Evolutionary conservation across 2,329 filamentous ascomycete genomes (phyloP).

Genomic region (Xylaria sp.): DNA sequence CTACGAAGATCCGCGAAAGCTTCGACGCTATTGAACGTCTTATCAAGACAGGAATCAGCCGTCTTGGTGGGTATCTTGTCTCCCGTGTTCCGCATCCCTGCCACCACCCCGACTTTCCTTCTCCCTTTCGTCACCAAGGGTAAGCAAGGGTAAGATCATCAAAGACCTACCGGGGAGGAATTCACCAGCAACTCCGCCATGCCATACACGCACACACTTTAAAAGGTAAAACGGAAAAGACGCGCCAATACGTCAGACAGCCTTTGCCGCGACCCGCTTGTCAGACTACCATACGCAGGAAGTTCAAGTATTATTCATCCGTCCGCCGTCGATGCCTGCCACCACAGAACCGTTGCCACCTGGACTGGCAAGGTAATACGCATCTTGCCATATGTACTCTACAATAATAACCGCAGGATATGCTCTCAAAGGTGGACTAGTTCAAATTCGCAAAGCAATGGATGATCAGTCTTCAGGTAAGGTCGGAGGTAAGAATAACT

Average conservation of each 20-base stretch:
- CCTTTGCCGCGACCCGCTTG: conserved; percentile 1
- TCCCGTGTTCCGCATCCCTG: conserved; percentile 35
- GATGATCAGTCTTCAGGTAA: conserved; percentile 47
- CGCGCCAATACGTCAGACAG: neutral
- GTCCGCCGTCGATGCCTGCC: conserved; percentile 1
- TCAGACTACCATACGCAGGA: neutral
- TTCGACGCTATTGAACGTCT: conserved; percentile 58
- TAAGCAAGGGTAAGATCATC: conserved; percentile 42
- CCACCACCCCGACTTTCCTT: conserved; percentile 39
- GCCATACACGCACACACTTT: conserved; percentile 8
- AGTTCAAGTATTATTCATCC: conserved; percentile 3
- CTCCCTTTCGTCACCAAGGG: conserved; percentile 41
- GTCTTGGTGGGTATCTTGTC: conserved; percentile 52
- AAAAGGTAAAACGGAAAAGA: conserved; percentile 19
- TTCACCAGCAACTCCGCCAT: neutral
- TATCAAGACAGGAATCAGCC: conserved; percentile 44
- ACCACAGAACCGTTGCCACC: conserved; percentile 15
- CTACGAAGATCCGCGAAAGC: conserved; percentile 75
- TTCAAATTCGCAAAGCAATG: conserved; percentile 25
- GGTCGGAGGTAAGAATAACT: conserved; percentile 58
- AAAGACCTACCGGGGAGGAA: conserved; percentile 14
- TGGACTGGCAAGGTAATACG: conserved; percentile 36
- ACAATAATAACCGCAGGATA: conserved; percentile 26
- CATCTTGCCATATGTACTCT: conserved; percentile 29
- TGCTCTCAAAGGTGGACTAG: conserved; percentile 19